Evolutionary conservation across 208 protist genomes (phyloP).

Genomic region (Acanthamoeba lenticulata): DNA sequence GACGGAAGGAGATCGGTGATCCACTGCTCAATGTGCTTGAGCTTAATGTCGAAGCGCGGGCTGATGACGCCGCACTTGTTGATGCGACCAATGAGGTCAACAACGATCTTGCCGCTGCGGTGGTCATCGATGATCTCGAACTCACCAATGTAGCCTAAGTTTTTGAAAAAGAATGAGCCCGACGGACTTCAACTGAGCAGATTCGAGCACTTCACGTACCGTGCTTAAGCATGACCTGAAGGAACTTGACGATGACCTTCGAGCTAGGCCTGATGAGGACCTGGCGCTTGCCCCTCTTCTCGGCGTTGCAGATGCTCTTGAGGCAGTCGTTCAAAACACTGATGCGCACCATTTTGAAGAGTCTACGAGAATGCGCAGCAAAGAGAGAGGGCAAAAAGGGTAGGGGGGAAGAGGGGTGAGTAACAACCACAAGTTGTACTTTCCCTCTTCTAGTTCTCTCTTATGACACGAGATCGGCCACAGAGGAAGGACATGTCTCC

Average conservation of each 20-base stretch:
- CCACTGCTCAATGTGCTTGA: constrained; percentile 98
- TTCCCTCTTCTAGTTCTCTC: neutral
- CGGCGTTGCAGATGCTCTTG: constrained; percentile 98
- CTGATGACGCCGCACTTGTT: constrained; percentile 99
- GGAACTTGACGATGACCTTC: constrained; percentile 99
- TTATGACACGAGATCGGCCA: neutral
- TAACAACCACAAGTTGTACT: neutral
- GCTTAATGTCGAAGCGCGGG: constrained; percentile 97
- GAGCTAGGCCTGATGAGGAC: constrained; percentile 94
- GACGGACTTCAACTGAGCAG: too few relatives aligned
- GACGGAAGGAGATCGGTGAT: constrained; percentile 99
- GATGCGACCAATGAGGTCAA: constrained; percentile 99
- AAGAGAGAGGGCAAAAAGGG: neutral
- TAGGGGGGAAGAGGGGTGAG: constrained; percentile 51
- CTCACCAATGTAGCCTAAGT: constrained; percentile 99
- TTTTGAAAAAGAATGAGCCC: neutral
- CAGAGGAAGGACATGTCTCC: neutral
- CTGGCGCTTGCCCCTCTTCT: constrained; percentile 99
- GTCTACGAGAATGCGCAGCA: neutral
- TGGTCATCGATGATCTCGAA: constrained; percentile 99
- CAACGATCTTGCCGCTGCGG: constrained; percentile 99
- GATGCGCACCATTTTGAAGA: constrained; percentile 98
- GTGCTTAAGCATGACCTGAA: constrained; percentile 99
- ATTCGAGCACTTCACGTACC: constrained; percentile 85
- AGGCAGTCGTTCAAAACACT: constrained; percentile 99